A percentile compares a stretch with the other conserved stretches of the same genome.
Conservation (phyloP, 23 red algal species). For the Agarophyton chilense region DNA sequence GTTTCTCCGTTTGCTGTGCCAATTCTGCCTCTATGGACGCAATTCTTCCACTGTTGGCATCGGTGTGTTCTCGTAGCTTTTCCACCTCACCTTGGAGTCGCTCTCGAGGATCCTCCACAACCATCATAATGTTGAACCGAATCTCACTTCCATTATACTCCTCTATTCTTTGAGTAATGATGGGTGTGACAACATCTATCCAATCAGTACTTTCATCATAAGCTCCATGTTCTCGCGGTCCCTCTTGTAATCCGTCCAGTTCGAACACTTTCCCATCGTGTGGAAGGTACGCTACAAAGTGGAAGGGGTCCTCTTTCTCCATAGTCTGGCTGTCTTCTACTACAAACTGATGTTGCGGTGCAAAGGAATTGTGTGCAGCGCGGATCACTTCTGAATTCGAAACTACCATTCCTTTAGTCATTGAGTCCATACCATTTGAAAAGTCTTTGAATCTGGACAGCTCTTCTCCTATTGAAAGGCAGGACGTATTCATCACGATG, state of each 20-base stretch:
- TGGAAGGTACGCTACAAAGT: conserved; percentile 93
- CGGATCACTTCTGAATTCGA: conserved; percentile 81
- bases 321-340: conserved; percentile 30
- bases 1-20: conserved; percentile 10
- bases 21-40: neutral
- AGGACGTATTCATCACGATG: conserved; percentile 77
- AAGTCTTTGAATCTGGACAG: conserved; percentile 73
- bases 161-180: conserved; percentile 77
- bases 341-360: conserved; percentile 50
- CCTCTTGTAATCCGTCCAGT: conserved; percentile 88
- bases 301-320: conserved; percentile 89
- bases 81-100: neutral
- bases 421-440: conserved; percentile 72
- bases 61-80: neutral
- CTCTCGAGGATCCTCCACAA: conserved; percentile 73
- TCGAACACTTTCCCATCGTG: conserved; percentile 76
- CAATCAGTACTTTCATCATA: conserved; percentile 31
- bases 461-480: conserved; percentile 62
- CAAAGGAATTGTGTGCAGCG: conserved; percentile 72
- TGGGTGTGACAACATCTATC: conserved; percentile 66
- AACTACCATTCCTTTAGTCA: conserved; percentile 78
- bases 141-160: conserved; percentile 70
- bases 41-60: conserved; percentile 7
- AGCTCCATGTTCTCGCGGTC: conserved; percentile 72
- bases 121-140: conserved; percentile 91